Evolutionary conservation across 1,284 basidiomycete species (phyloP).

Genomic region (Sporisorium graminicola): DNA sequence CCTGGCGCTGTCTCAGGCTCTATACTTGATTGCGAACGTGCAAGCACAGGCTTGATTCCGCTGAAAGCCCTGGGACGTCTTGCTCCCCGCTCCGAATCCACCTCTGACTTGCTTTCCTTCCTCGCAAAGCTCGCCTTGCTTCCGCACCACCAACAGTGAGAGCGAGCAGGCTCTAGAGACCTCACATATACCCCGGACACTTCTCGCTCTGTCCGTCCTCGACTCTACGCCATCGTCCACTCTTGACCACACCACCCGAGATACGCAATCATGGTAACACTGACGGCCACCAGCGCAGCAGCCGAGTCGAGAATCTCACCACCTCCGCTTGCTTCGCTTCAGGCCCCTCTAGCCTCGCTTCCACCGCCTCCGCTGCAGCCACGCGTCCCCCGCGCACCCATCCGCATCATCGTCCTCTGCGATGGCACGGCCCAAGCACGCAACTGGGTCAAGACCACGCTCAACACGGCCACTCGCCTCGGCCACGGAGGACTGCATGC

Average conservation of each 20-base stretch:
- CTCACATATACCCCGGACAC: background rate
- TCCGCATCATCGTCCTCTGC: constrained; percentile 55
- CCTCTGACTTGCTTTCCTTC: no score
- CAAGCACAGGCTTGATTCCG: background rate
- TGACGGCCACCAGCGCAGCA: no score
- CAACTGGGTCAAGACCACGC: constrained; percentile 38
- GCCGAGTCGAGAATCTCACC: background rate
- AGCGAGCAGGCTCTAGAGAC: background rate
- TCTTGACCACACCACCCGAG: background rate
- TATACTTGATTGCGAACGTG: background rate
- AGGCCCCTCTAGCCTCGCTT: background rate
- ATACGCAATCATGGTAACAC: background rate
- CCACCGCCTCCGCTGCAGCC: constrained; percentile 29
- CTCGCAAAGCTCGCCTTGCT: background rate
- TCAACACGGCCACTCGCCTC: constrained; percentile 9
- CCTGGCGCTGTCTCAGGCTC: background rate
- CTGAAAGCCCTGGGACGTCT: background rate
- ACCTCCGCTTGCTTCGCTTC: no score
- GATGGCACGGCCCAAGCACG: constrained; percentile 57
- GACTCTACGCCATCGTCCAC: background rate
- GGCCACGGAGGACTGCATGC: background rate
- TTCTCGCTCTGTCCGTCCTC: background rate
- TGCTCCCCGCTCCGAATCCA: background rate
- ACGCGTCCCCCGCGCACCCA: constrained; percentile 30
- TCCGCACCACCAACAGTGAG: background rate